A percentile compares a stretch with the other conserved stretches of the same genome.
Conservation (phyloP, 2,329 filamentous ascomycete genomes). For the Alternaria hordeiaustralica region DNA sequence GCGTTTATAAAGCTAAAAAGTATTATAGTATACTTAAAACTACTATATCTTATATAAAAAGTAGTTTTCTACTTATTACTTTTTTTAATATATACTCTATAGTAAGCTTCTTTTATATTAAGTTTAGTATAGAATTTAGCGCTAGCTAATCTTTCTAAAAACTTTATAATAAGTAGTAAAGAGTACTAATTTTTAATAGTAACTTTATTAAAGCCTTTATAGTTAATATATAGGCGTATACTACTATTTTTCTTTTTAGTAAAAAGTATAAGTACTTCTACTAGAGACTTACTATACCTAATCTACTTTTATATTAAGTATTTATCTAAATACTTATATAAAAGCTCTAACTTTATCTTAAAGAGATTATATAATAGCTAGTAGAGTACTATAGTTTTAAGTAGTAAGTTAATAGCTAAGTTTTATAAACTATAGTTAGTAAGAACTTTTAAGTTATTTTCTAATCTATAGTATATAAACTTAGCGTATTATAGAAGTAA, state of each 20-base stretch:
- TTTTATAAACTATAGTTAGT: no score
- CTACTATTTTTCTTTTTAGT: background rate
- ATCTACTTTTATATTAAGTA: no score
- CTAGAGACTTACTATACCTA: no score
- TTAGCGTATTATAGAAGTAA: no score
- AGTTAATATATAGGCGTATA: background rate
- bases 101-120: background rate
- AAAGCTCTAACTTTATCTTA: no score
- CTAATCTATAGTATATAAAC: no score
- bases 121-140: background rate
- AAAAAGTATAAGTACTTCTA: background rate
- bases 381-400: no score
- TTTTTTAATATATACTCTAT: background rate
- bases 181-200: background rate
- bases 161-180: background rate
- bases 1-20: background rate
- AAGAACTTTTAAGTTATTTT: no score
- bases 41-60: background rate
- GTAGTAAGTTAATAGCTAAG: no score
- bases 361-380: no score
- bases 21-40: background rate
- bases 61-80: background rate
- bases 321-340: no score
- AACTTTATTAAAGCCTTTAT: background rate
- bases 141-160: background rate